Conservation (phyloP, 768 basidiomycete genomes). For the Trametes cubensis region DNA sequence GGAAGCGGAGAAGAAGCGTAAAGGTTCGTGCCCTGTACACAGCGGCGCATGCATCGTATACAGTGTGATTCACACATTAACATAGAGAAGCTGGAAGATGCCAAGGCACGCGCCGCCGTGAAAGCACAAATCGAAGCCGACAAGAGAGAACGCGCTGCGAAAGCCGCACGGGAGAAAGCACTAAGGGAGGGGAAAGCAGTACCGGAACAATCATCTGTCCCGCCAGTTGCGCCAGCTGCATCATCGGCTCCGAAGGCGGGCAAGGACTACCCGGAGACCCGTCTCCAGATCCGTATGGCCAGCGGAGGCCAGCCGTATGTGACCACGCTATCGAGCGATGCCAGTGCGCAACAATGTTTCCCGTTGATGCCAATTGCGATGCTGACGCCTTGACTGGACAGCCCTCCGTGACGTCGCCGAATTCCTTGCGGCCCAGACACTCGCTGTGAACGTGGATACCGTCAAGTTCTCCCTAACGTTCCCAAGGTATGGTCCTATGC, state of each 20-base stretch:
- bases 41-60: background rate
- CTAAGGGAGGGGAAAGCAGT: slow-evolving; percentile 74
- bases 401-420: slow-evolving; percentile 87
- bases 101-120: slow-evolving; percentile 80
- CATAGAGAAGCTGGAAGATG: slow-evolving; percentile 88
- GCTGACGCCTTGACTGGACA: slow-evolving; percentile 33
- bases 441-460: slow-evolving; percentile 73
- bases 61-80: background rate
- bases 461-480: slow-evolving; percentile 80
- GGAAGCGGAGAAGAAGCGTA: slow-evolving; percentile 79
- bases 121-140: slow-evolving; percentile 96
- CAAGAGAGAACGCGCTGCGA: slow-evolving; percentile 86
- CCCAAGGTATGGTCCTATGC: slow-evolving; percentile 61
- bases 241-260: slow-evolving; percentile 48
- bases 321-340: slow-evolving; percentile 77
- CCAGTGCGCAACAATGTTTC: slow-evolving; percentile 52
- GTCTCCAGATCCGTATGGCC: slow-evolving; percentile 87
- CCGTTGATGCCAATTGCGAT: background rate
- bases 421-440: slow-evolving; percentile 75
- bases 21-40: slow-evolving; percentile 49
- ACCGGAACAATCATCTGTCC: slow-evolving; percentile 34
- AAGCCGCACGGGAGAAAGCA: slow-evolving; percentile 88
- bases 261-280: slow-evolving; percentile 83
- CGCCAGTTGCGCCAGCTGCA: slow-evolving; percentile 39
- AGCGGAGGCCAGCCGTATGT: slow-evolving; percentile 81